These are phyloP conservation scores for Aspergillus candidus DNA, from an alignment of 2,329 filamentous ascomycete species.

Conservation along the genomic window DNA sequence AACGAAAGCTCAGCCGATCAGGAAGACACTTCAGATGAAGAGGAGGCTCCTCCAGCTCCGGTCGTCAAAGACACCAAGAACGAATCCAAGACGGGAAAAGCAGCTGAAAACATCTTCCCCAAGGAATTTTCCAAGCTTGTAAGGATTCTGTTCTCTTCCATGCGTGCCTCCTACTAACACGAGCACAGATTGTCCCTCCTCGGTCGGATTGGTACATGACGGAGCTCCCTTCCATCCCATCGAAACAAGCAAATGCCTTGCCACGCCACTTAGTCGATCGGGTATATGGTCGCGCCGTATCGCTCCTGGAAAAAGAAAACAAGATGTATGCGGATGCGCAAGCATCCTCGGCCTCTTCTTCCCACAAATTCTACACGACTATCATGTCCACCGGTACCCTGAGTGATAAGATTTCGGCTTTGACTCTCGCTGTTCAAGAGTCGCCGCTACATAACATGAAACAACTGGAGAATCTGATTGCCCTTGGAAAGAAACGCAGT, in stretches of 20 bases:
- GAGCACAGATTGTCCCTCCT: conserved; percentile 50
- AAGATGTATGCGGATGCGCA: conserved; percentile 65
- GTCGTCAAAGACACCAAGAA: conserved; percentile 18
- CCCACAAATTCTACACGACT: conserved; percentile 91
- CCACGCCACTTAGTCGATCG: conserved; percentile 51
- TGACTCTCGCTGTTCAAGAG: conserved; percentile 91
- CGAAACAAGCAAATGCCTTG: conserved; percentile 42
- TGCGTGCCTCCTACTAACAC: conserved; percentile 5
- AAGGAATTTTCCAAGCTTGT: conserved; percentile 35
- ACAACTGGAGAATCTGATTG: conserved; percentile 77
- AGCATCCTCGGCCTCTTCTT: conserved; percentile 70
- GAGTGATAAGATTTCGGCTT: conserved; percentile 90
- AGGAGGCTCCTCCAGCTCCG: conserved; percentile 22
- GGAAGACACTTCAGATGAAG: conserved; percentile 25
- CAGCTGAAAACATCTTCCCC: conserved; percentile 21
- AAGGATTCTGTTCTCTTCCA: conserved; percentile 8
- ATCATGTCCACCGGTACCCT: conserved; percentile 96
- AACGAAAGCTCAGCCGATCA: conserved; percentile 17
- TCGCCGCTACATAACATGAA: conserved; percentile 90
- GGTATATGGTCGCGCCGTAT: conserved; percentile 61
- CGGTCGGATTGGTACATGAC: conserved; percentile 63
- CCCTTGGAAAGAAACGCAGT: conserved; percentile 84
- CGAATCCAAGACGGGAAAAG: conserved; percentile 18
- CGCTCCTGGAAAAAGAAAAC: conserved; percentile 72
- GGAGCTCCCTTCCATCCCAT: conserved; percentile 49